Evolutionary conservation across 2,329 filamentous ascomycete genomes (phyloP), one percentile per base, ranked within the genome.

Genomic region (Fusarium setosum): DNA sequence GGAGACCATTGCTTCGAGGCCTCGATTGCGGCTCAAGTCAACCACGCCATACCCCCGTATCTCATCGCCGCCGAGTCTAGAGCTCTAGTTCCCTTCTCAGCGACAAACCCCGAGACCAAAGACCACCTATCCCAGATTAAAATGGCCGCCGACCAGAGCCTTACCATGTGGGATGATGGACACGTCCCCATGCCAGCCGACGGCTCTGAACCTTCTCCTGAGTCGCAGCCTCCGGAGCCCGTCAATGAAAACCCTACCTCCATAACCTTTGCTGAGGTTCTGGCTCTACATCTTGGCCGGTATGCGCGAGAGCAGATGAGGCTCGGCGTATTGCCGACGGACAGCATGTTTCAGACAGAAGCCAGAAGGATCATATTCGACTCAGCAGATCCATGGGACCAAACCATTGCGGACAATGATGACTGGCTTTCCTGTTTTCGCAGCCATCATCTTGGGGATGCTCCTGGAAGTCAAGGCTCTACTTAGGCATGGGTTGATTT

Each of bases 391-490:
- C 59, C 67, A 0, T 73, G 64, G 65, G 70, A 75, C 20, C 69
- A 73, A 17, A 75, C 72, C 0, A 61, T 76, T 37, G 72, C 73
- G 4, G 72, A 75, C 9, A 74, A 74, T 18, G 47, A 45, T 1
- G 67, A 74, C 12, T 75, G 73, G 73, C 29, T 76, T 9, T 56
- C 63, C 1, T 62, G 56, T 13, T 76, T 75, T 18, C 65, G 72
- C 8, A 54, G 21, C 13, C 40, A 32, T 13, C 47, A 66, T 26
- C 32, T 67, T 1, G 12, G 56, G 4, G 35, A 35, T 10, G 13
- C 32, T n/a, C 12, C 13, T 1, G 26, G 12, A 2, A 18, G 31
- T 4, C 35, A n/a, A 53, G 6, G 32, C 6, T n/a, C 42, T 4
- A 29, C 18, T 3, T 32, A 11, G n/a, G n/a, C n/a, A n/a, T n/a